Evolutionary conservation across 2,329 filamentous ascomycete species (phyloP).

Genomic region (Monilinia fructigena): DNA sequence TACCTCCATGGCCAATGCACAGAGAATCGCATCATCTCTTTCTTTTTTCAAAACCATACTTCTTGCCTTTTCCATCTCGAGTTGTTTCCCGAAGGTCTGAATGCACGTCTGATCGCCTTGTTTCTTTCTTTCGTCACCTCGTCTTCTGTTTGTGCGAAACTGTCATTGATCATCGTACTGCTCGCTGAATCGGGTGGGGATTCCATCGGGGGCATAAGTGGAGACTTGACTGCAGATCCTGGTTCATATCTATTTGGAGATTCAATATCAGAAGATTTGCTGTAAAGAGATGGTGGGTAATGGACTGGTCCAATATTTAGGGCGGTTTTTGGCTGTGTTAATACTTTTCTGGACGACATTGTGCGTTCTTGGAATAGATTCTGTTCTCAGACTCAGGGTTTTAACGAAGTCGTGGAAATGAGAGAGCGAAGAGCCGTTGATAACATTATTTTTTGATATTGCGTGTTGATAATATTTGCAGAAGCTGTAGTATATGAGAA

Average conservation of each 20-base stretch:
- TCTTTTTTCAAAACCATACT: neutral
- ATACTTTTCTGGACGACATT: neutral
- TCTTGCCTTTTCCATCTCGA: constrained; percentile 5
- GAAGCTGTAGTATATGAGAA: neutral
- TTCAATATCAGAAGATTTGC: neutral
- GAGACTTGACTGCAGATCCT: neutral
- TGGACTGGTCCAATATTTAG: neutral
- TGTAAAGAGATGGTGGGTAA: neutral
- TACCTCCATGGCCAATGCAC: neutral
- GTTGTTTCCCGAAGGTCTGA: constrained; percentile 7
- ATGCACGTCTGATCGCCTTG: neutral
- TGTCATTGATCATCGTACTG: neutral
- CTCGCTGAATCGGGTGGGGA: neutral
- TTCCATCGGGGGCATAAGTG: neutral
- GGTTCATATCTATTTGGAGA: neutral
- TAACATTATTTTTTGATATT: neutral
- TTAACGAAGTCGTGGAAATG: neutral
- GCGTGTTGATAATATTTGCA: neutral
- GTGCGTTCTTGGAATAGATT: neutral
- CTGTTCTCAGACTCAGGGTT: neutral
- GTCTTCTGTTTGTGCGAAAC: neutral
- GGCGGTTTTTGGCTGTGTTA: neutral
- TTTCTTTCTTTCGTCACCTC: neutral
- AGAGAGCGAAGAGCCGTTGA: neutral
- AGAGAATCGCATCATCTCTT: constrained; percentile 1